Evolutionary conservation across 352 stramenopile species (phyloP), one percentile per base, ranked within the genome.

Genomic region (Phytophthora pini): DNA sequence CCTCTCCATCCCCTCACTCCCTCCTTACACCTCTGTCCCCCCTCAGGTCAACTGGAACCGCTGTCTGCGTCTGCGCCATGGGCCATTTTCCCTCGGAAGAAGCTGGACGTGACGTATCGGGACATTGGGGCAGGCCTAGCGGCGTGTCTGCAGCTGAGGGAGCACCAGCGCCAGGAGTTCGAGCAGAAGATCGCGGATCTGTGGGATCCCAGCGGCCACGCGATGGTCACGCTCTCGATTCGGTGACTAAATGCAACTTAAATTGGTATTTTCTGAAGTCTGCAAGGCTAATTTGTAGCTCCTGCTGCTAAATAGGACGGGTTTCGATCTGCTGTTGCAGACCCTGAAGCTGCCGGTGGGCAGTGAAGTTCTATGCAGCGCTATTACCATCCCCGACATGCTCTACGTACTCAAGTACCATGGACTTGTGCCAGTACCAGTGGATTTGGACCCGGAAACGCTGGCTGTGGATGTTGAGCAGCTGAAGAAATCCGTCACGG

Each of bases 341-440:
- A 89, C 86, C 32, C 77, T 93, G 26, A 76, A 85, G 53, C 74
- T 93, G n/a, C 84, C 85, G 6, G 40, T 32, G 22, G 84, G 83
- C 13, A 90, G 73, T 53, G 79, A 93, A 56, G 80, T 95, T 44
- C 70, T 95, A 15, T 92, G 86, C 61, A 91, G 79, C 68, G 85
- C 88, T 26, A 87, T 95, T 38, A 95, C 88, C 7, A 95, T 95
- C 64, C 84, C 85, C 0, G 88, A 95, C 61, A 94, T 95, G 88
- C 72, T 95, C 45, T 87, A 93, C 65, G 65, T 94, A 31, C 61
- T 94, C 45, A 68, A 74, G 8, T 85, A 90, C 48, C 86, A 95
- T 71, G 82, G 72, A 4, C 65, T 95, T n/a, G 81, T 93, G 38
- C 75, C 88, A 0, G 79, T 93, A 9, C 84, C 86, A 0, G 71